phyloP scores from a whole-genome alignment of 176 grass and related monocot genomes.

The Aegilops umbellulata region DNA sequence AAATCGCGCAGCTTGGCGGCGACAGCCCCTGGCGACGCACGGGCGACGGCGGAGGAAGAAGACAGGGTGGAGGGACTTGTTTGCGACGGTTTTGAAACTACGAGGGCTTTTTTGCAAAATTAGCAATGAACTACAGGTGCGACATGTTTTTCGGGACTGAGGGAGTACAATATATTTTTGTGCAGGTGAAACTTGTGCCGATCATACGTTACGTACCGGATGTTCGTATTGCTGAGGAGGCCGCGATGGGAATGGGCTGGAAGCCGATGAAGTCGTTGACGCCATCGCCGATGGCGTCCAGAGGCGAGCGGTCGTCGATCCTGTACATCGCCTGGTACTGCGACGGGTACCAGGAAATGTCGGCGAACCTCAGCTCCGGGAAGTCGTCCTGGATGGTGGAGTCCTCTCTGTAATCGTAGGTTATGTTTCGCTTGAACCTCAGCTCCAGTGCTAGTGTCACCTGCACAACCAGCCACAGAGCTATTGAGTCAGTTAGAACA shows the following conservation, averaged over 20 bases:
- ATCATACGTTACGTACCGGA: too few species aligned
- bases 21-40: too few species aligned
- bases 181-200: too few species aligned
- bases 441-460: conserved; percentile 76
- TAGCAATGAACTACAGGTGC: too few species aligned
- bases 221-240: conserved; percentile 12
- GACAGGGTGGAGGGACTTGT: too few species aligned
- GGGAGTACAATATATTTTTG: too few species aligned
- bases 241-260: conserved; percentile 36
- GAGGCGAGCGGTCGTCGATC: conserved; percentile 48
- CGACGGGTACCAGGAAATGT: conserved; percentile 87
- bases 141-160: too few species aligned
- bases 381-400: conserved; percentile 53
- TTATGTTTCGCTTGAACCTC: conserved; percentile 78
- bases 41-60: too few species aligned
- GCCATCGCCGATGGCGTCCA: conserved; percentile 52
- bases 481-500: too few species aligned
- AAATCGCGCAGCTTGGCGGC: too few species aligned
- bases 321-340: conserved; percentile 65
- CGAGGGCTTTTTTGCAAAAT: too few species aligned
- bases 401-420: conserved; percentile 8
- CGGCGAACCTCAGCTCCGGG: conserved; percentile 55
- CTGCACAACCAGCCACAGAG: conserved; percentile 37
- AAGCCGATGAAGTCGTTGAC: conserved; percentile 82
- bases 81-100: too few species aligned